Conservation (phyloP, 148 eudicot species). For the Spergularia marina region DNA sequence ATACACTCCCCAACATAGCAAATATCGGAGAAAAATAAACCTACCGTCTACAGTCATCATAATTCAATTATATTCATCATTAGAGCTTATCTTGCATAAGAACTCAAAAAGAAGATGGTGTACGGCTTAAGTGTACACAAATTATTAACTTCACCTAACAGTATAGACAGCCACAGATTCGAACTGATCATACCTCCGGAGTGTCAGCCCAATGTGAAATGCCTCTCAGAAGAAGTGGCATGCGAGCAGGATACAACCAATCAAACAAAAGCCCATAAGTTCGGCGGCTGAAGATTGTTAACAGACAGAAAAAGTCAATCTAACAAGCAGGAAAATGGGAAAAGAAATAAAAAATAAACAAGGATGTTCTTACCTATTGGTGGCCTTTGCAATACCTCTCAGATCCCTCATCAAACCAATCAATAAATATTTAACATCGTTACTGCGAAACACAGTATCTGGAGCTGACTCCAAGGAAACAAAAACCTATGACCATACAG, state of each 20-base stretch:
- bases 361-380: slow-evolving; percentile 56
- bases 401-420: slow-evolving; percentile 94
- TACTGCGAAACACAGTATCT: slow-evolving; percentile 78
- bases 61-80: neutral
- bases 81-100: neutral
- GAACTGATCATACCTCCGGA: slow-evolving; percentile 69
- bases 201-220: slow-evolving; percentile 97
- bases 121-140: neutral
- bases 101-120: neutral
- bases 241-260: slow-evolving; percentile 91
- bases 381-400: slow-evolving; percentile 95
- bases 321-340: neutral
- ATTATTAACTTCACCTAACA: neutral
- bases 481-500: slow-evolving; percentile 53
- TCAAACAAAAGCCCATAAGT: slow-evolving; percentile 90
- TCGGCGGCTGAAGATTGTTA: slow-evolving; percentile 61
- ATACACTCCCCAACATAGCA: neutral
- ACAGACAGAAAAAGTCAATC: slow-evolving; percentile 16
- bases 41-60: neutral
- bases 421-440: slow-evolving; percentile 69
- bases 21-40: neutral
- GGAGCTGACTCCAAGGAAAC: slow-evolving; percentile 68
- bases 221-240: slow-evolving; percentile 84
- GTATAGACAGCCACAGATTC: neutral
- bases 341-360: neutral